Evolutionary conservation across 345 rosid genomes (phyloP).

Genomic region (Citrus hindsii): DNA sequence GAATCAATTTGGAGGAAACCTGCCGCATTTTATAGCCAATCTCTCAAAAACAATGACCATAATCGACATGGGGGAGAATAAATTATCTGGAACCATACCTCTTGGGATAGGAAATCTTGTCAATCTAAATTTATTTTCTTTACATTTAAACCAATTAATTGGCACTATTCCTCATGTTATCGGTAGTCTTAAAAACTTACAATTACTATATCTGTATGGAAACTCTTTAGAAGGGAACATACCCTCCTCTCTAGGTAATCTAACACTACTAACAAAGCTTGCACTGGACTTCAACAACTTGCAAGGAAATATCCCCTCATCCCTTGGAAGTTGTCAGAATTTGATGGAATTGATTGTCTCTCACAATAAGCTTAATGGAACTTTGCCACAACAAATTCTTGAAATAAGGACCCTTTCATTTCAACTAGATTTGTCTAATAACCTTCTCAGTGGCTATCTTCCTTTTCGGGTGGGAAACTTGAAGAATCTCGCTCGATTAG

Average conservation of each 20-base stretch:
- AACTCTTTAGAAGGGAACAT: conserved; percentile 14
- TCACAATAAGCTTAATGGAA: conserved; percentile 9
- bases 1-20: conserved; percentile 16
- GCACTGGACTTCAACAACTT: background rate
- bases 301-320: conserved; percentile 12
- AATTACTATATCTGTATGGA: rapidly evolving
- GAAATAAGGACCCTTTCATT: background rate
- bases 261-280: background rate
- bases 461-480: conserved; percentile 5
- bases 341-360: background rate
- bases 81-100: background rate
- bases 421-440: background rate
- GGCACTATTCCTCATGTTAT: conserved; percentile 3
- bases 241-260: conserved; percentile 1
- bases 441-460: conserved; percentile 7
- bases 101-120: conserved; percentile 17
- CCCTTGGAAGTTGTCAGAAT: conserved; percentile 1
- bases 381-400: conserved; percentile 1
- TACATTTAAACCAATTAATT: background rate
- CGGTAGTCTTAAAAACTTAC: background rate
- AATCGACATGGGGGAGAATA: background rate
- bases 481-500: background rate
- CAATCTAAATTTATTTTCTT: background rate
- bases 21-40: conserved; percentile 6
- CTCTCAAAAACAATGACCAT: background rate